Percentiles rank a stretch among this genome's conserved stretches.
phyloP scores from a whole-genome alignment of 192 early-diverging fungal species.

The Coemansia sp. region DNA sequence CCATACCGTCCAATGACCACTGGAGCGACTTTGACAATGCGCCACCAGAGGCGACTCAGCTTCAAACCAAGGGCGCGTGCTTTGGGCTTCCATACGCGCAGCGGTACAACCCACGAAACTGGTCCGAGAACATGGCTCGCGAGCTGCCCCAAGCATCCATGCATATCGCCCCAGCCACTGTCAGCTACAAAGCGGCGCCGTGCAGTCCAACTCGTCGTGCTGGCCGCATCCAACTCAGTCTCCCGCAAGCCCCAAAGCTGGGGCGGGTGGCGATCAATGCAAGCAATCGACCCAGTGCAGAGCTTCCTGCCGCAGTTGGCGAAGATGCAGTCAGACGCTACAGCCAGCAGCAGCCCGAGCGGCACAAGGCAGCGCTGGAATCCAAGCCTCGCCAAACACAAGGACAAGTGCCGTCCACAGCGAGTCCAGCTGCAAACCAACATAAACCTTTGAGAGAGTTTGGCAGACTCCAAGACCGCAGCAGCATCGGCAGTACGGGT shows the following conservation, averaged over 20 bases:
- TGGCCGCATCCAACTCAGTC: constrained; percentile 23
- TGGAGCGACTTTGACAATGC: constrained; percentile 19
- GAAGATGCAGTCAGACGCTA: background rate
- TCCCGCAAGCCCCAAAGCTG: constrained; percentile 14
- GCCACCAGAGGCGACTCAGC: constrained; percentile 11
- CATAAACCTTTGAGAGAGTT: too few relatives aligned
- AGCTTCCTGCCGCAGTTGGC: constrained; percentile 11
- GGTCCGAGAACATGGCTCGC: background rate
- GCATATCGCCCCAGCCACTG: background rate
- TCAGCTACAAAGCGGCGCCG: background rate
- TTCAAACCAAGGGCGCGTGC: constrained; percentile 15
- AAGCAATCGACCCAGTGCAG: constrained; percentile 1
- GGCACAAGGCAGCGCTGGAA: background rate
- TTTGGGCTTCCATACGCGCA: constrained; percentile 41
- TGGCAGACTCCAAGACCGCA: background rate
- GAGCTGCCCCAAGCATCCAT: background rate
- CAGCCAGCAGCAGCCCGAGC: constrained; percentile 1
- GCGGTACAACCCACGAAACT: constrained; percentile 3
- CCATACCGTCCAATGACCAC: background rate
- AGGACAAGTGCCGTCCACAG: background rate
- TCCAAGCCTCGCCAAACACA: too few relatives aligned
- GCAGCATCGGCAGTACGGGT: constrained; percentile 1
- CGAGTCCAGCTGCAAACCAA: background rate
- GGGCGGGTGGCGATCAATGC: constrained; percentile 22
- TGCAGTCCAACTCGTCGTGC: constrained; percentile 29